These are phyloP conservation scores for Mycena rebaudengoi DNA, from an alignment of 768 basidiomycete genomes.

Conservation along the genomic window DNA sequence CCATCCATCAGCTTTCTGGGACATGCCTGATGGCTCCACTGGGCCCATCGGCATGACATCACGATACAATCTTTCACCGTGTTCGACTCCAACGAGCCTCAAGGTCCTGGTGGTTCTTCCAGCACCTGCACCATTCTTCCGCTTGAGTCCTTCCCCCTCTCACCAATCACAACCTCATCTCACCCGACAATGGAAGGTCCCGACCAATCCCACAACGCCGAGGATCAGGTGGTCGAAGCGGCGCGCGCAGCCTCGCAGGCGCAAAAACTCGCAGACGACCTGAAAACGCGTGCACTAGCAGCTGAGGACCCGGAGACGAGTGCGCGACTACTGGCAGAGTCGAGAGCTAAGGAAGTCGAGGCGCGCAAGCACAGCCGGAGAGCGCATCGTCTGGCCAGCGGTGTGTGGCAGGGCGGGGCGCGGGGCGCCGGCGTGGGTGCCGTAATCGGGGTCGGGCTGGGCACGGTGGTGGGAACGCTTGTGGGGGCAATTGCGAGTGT, in stretches of 20 bases:
- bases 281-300: conserved; percentile 7
- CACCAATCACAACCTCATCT: conserved; percentile 2
- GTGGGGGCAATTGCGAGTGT: conserved; percentile 16
- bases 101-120: not conserved
- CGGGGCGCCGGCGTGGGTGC: conserved; percentile 4
- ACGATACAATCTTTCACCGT: not conserved
- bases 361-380: conserved; percentile 15
- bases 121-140: conserved; percentile 2
- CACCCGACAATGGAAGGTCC: not conserved
- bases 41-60: not conserved
- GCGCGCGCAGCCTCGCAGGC: conserved; percentile 14
- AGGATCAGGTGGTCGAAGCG: conserved; percentile 5
- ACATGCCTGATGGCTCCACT: no score
- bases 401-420: conserved; percentile 11
- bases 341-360: conserved; percentile 10
- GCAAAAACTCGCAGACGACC: conserved; percentile 14
- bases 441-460: conserved; percentile 5
- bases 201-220: conserved; percentile 3
- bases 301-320: conserved; percentile 10
- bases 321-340: conserved; percentile 6
- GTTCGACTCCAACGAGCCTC: not conserved
- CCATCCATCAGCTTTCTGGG: no score
- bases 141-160: not conserved
- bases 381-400: conserved; percentile 15
- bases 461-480: conserved; percentile 12